Percentiles rank a stretch among this genome's conserved stretches.
phyloP scores from a whole-genome alignment of 768 basidiomycete species.

The Trametes villosa region DNA sequence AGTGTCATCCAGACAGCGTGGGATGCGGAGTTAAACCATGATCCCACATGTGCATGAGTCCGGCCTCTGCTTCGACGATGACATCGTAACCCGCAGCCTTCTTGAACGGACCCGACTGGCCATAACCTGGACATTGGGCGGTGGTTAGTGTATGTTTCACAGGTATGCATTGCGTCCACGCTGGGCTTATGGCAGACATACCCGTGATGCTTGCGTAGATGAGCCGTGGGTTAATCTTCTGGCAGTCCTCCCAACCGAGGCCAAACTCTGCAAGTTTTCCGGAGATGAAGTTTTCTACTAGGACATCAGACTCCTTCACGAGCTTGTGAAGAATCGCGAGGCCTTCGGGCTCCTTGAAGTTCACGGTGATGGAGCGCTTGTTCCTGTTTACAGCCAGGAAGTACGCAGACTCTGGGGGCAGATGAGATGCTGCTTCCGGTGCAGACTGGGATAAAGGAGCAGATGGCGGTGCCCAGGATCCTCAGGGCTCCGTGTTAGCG shows the following conservation, averaged over 20 bases:
- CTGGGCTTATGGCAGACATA: slow-evolving; percentile 35
- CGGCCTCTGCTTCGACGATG: slow-evolving; percentile 77
- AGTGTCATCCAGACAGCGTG: slow-evolving; percentile 8
- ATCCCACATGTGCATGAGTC: slow-evolving; percentile 88
- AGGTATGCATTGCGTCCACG: slow-evolving; percentile 27
- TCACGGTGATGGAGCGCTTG: slow-evolving; percentile 87
- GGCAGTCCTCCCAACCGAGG: slow-evolving; percentile 84
- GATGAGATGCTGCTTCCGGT: slow-evolving; percentile 57
- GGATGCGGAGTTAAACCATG: slow-evolving; percentile 16
- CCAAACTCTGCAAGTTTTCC: slow-evolving; percentile 87
- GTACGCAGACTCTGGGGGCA: slow-evolving; percentile 92
- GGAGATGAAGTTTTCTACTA: slow-evolving; percentile 88
- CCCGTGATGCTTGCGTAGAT: slow-evolving; percentile 92
- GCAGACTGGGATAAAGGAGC: slow-evolving; percentile 46
- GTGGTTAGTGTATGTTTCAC: not conserved
- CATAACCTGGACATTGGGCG: slow-evolving; percentile 55
- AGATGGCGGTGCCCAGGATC: slow-evolving; percentile 66
- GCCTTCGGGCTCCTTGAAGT: slow-evolving; percentile 82
- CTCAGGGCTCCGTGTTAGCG: slow-evolving; percentile 38
- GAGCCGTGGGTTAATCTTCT: slow-evolving; percentile 73
- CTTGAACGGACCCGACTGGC: slow-evolving; percentile 89
- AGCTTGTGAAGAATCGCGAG: slow-evolving; percentile 74
- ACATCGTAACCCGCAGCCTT: slow-evolving; percentile 89
- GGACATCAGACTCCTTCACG: slow-evolving; percentile 74
- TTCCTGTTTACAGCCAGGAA: slow-evolving; percentile 89